Evolutionary conservation across 2,329 filamentous ascomycete genomes (phyloP).

Genomic region (Stachybotrys elegans): DNA sequence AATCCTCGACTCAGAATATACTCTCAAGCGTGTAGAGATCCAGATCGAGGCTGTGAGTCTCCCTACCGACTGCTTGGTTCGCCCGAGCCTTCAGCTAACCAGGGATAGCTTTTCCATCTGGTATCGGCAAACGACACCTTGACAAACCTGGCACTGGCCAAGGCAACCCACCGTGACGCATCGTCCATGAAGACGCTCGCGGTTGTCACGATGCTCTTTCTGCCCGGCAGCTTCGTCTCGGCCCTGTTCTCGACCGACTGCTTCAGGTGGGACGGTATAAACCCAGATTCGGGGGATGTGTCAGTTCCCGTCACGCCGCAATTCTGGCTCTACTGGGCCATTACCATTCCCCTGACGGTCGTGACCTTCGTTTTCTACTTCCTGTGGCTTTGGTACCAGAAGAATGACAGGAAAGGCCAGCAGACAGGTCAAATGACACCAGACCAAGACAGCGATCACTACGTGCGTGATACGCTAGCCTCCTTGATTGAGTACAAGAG

Average conservation of each 20-base stretch:
- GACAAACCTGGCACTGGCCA: slow-evolving; percentile 25
- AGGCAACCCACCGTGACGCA: slow-evolving; percentile 32
- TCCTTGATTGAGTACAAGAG: no score
- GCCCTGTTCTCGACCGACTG: slow-evolving; percentile 32
- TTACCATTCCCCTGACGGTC: slow-evolving; percentile 32
- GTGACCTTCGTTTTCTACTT: slow-evolving; percentile 30
- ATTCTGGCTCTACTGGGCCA: slow-evolving; percentile 34
- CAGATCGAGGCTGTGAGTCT: slow-evolving; percentile 31
- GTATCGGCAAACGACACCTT: slow-evolving; percentile 32
- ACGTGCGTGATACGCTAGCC: no score
- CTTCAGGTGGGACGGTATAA: slow-evolving; percentile 26
- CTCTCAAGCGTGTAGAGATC: slow-evolving; percentile 30
- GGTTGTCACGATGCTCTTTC: slow-evolving; percentile 37
- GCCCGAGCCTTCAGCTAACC: slow-evolving; percentile 7
- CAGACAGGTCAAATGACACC: no score
- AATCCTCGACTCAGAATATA: slow-evolving; percentile 28
- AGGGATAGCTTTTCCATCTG: slow-evolving; percentile 28
- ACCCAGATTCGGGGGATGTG: slow-evolving; percentile 15
- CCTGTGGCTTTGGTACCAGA: slow-evolving; percentile 25
- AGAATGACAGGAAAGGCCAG: slow-evolving; percentile 14
- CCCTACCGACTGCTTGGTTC: no score
- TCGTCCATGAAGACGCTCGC: slow-evolving; percentile 38
- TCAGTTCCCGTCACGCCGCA: slow-evolving; percentile 26
- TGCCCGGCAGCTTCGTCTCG: slow-evolving; percentile 36
- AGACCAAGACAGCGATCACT: no score